Evolutionary conservation across 1,139 yeast genomes (phyloP), one percentile per base, ranked within the genome.

Genomic region (Scheffersomyces lignicola): DNA sequence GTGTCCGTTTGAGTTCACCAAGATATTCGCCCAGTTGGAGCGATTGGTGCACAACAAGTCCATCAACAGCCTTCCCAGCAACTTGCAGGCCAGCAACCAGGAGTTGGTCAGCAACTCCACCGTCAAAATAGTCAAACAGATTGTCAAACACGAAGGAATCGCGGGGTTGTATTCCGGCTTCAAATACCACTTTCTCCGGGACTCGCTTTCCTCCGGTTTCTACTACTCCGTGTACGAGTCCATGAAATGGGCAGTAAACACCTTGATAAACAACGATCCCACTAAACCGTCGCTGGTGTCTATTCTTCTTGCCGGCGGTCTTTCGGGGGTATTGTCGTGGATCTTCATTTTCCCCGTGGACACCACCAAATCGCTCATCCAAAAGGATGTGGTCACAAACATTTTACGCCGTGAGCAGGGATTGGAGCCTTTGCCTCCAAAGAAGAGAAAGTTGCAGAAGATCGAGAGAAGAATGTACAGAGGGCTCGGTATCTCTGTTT

Each of bases 1-100:
- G 3, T 83, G 92, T 48, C 96, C 96, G 0, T 87, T 87, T 54
- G 96, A 87, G 55, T 78, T 85, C 56, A 80, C 92, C 33, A 88
- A 88, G 54, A 70, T 87, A 6, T 86, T 83, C 42, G 83, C 92
- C 27, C 96, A 88, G 55, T 75, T 87, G 48, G 67, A 78, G 47
- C 52, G 73, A 40, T 54, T 78, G 49, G 71, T 75, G 31, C 68
- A 69, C 42, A 43, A 35, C 36, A 56, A 43, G 34, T 54, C 51
- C 28, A 30, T 37, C 29, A 37, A 34, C 23, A 50, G 47, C 16
- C 23, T 43, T 14, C 50, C 56, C 6, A 41, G 44, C 18, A 38
- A 29, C 24, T 37, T 41, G 17, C 43, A 42, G 32, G 45, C 51
- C 8, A 33, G 36, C 5, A 39, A 43, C 28, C 44, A 39, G 20